Base-by-base conservation (phyloP, 805 yeast species). In the Tetrapisispora namnaoensis region DNA sequence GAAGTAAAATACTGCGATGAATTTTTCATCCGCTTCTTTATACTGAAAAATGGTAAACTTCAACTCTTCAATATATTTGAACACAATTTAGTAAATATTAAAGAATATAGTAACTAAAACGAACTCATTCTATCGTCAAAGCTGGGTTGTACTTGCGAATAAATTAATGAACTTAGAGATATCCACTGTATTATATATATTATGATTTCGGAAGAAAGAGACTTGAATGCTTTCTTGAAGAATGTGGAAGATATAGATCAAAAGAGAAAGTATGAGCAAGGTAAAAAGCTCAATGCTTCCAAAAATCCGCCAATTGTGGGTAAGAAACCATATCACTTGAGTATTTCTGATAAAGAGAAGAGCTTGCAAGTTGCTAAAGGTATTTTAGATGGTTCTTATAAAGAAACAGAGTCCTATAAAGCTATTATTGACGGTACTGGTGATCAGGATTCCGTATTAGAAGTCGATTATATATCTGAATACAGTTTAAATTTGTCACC, bases 381-480 rank as follows among this genome's bases (percentile, higher is more conserved):
- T n/a, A 45, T 59, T 11, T 50, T 56, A 8, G 50, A 53, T 36
- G 57, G 58, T 3, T 48, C 47, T 4, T 53, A 52, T 46, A 41
- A 37, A 17, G 49, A 39, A 2, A 22, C 45, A 22, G 45, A 46
- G 22, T 17, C 36, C 2, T 45, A 45, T 16, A 40, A 30, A 11
- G 44, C 44, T 21, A 35, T 40, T 20, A 40, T 40, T 17, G 48
- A 45, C 27, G 38, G 32, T 3, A 35, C 16, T 37, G 22, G 10
- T 27, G 49, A 46, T 36, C 39, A 56, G 14, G 49, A 53, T 17
- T 51, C 60, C 38, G 56, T 62, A 0, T 62, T 55, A 45, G 52
- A 49, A 42, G 61, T 67, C 24, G 67, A 66, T 2, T 64, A 63
- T 45, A 64, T 58, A 36, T 63, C 57, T 11, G 44, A 42, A 11